These are phyloP conservation scores for Whalleya microplaca DNA, from an alignment of 2,329 filamentous ascomycete species.

Conservation along the genomic window DNA sequence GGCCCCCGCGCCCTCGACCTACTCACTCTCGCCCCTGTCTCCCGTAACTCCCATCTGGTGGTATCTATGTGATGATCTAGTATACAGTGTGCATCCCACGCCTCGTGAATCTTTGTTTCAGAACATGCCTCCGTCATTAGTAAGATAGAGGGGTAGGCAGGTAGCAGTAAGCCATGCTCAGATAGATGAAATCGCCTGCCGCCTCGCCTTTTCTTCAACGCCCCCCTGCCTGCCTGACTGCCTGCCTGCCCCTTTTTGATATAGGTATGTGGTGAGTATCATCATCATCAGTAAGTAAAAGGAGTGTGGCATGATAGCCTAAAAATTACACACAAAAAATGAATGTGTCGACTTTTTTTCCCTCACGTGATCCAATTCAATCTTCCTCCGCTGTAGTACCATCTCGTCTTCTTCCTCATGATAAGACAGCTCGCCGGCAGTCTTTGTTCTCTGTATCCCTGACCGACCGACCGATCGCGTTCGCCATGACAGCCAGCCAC, in stretches of 20 bases:
- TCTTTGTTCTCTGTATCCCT: slow-evolving; percentile 15
- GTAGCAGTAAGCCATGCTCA: not conserved
- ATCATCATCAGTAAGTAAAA: not conserved
- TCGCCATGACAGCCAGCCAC: slow-evolving; percentile 26
- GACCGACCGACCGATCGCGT: not conserved
- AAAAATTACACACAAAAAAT: not conserved
- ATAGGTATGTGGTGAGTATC: not conserved
- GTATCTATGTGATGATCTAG: slow-evolving; percentile 23
- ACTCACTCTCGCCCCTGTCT: too few species aligned
- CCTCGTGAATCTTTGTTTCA: not conserved
- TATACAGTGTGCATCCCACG: slow-evolving; percentile 15
- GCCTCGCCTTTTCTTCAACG: not conserved
- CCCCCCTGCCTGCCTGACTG: too few species aligned
- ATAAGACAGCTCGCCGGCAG: slow-evolving; percentile 18
- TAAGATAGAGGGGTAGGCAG: not conserved
- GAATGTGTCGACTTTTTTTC: not conserved
- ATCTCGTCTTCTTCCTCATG: slow-evolving; percentile 3
- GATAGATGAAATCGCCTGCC: not conserved
- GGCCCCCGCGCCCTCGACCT: too few species aligned
- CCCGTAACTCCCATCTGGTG: slow-evolving; percentile 5
- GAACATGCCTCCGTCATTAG: slow-evolving; percentile 22
- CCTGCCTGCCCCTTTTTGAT: too few species aligned
- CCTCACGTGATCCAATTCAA: slow-evolving; percentile 13
- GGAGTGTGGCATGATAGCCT: not conserved
- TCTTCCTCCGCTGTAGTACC: slow-evolving; percentile 12